phyloP scores from a whole-genome alignment of 208 protist genomes.

The Plasmodiophora brassicae region DNA sequence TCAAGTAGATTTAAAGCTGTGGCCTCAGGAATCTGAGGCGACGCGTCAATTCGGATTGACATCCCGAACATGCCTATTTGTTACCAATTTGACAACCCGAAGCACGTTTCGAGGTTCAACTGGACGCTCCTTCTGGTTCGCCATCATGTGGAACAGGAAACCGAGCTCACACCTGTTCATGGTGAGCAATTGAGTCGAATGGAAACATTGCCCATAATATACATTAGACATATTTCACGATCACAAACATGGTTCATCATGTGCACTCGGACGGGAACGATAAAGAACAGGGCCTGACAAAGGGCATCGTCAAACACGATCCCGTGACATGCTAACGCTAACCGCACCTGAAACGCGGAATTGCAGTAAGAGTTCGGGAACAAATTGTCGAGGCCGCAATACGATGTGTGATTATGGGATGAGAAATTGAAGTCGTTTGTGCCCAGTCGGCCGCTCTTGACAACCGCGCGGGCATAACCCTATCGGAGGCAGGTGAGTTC shows the following conservation, averaged over 20 bases:
- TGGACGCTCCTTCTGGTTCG: neutral
- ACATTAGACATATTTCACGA: neutral
- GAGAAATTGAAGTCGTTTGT: constrained; percentile 25
- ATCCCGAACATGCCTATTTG: neutral
- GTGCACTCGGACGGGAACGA: neutral
- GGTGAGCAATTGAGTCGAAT: no score
- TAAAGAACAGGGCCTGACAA: neutral
- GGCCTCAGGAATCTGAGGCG: constrained; percentile 17
- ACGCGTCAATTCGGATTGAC: neutral
- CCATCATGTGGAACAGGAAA: constrained; percentile 33
- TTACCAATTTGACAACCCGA: neutral
- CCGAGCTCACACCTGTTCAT: constrained; percentile 35
- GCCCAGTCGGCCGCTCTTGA: neutral
- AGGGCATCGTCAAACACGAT: no score
- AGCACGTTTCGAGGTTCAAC: constrained; percentile 32
- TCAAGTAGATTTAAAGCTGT: constrained; percentile 1
- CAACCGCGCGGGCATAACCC: constrained; percentile 3
- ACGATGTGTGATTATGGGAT: neutral
- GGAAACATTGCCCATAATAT: no score
- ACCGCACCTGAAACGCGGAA: neutral
- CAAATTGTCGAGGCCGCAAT: constrained; percentile 20
- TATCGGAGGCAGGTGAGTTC: no score
- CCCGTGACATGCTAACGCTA: neutral
- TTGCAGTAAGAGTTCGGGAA: constrained; percentile 32
- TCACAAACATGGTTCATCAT: constrained; percentile 16